Percentiles rank a stretch among this genome's conserved stretches.
phyloP scores from a whole-genome alignment of 2,329 filamentous ascomycete genomes.

The Trichophaea hybrida region DNA sequence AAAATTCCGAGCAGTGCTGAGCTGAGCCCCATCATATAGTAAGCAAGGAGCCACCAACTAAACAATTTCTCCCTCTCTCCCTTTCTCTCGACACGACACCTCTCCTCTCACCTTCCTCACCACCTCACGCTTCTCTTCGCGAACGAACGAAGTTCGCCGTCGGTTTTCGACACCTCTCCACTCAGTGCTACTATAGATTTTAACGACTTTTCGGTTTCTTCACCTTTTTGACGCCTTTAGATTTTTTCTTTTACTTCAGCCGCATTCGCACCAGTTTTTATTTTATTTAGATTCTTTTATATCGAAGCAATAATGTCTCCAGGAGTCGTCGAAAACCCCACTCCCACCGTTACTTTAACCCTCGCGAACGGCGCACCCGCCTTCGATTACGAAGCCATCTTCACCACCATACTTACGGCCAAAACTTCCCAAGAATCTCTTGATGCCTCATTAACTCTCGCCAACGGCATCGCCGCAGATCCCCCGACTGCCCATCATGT shows the following conservation, averaged over 20 bases:
- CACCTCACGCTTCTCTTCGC: neutral
- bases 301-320: neutral
- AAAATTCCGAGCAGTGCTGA: neutral
- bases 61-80: neutral
- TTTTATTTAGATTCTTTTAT: neutral
- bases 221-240: constrained; percentile 1
- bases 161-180: constrained; percentile 1
- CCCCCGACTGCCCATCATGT: constrained; percentile 46
- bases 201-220: neutral
- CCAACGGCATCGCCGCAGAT: constrained; percentile 38
- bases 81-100: neutral
- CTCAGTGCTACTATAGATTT: neutral
- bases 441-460: constrained; percentile 48
- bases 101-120: neutral
- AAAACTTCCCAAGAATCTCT: constrained; percentile 55
- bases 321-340: neutral
- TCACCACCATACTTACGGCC: constrained; percentile 48
- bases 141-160: neutral
- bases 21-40: neutral
- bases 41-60: no score
- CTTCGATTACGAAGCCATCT: neutral
- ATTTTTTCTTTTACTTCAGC: neutral
- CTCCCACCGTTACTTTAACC: neutral
- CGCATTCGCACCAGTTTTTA: neutral
- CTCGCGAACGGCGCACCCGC: neutral